Conservation (phyloP, 208 protist genomes). For the Wallacemonas sp. region DNA sequence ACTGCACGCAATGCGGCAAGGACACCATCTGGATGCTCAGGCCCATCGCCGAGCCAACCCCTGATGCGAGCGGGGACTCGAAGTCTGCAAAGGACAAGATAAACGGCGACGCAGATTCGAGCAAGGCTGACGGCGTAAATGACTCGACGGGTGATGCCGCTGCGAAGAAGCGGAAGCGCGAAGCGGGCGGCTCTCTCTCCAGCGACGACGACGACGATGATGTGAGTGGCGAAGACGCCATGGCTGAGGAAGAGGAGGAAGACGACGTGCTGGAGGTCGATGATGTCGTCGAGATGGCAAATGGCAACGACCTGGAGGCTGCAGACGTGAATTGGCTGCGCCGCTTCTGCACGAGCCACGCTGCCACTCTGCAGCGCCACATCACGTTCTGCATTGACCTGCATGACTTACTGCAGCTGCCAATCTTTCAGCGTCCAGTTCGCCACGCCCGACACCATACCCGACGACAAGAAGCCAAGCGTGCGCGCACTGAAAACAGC, state of each 20-base stretch:
- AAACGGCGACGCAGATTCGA: background rate
- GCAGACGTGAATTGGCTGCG: conserved; percentile 78
- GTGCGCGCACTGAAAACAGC: background rate
- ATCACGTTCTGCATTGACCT: conserved; percentile 84
- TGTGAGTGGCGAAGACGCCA: background rate
- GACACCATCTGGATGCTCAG: conserved; percentile 73
- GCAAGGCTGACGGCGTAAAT: conserved; percentile 11
- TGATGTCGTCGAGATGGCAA: conserved; percentile 77
- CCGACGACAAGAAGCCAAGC: background rate
- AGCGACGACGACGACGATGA: conserved; percentile 20
- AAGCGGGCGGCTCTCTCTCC: no score
- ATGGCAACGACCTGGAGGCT: conserved; percentile 69
- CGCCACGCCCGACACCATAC: conserved; percentile 14
- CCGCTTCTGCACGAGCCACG: conserved; percentile 43
- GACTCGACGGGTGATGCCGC: no score
- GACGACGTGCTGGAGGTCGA: conserved; percentile 64
- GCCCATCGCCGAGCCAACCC: conserved; percentile 24
- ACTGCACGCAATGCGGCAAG: conserved; percentile 61
- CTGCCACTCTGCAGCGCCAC: conserved; percentile 24
- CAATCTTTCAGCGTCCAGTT: conserved; percentile 34
- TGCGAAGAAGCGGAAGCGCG: no score
- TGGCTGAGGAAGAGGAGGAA: conserved; percentile 32
- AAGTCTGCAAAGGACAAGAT: background rate
- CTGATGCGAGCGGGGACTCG: background rate
- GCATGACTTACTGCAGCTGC: conserved; percentile 50